Evolutionary conservation across 2,329 filamentous ascomycete species (phyloP), one percentile per base, ranked within the genome.

Genomic region (Madurella mycetomatis): DNA sequence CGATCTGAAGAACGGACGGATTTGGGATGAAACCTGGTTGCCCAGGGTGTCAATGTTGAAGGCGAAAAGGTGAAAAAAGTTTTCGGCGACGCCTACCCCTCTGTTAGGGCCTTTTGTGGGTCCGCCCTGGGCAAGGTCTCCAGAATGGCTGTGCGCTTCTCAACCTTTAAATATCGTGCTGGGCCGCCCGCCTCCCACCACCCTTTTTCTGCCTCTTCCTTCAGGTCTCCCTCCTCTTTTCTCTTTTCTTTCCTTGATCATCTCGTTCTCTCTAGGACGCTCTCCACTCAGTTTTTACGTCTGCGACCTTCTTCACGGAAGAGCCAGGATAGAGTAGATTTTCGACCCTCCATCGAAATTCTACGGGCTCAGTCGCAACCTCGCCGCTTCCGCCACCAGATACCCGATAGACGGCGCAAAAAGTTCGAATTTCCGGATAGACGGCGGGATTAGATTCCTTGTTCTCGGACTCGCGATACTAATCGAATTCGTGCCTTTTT

Each of bases 231-330:
- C 60, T 65, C 65, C 64, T 61, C 59, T 63, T 66, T 65, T 67
- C 62, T 66, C 60, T 62, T 64, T 65, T 65, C 60, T 60, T 69
- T 62, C 55, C 55, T 53, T 11, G 69, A 60, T 57, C 74, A 69
- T 69, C 54, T 73, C 70, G 65, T 73, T 72, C 69, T 72, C 49
- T 49, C 67, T 67, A 65, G 74, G 70, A 73, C 74, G 69, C 72
- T 69, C 70, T 69, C 66, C 65, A 62, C 60, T 65, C 65, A 63
- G 66, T 70, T 65, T 64, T 60, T 63, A 58, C 56, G 62, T 63
- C 60, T 59, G 54, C 49, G 59, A 59, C 58, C 60, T 63, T 7
- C 57, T 61, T 51, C 51, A 9, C 60, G 65, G 64, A 62, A 68
- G 66, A 63, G 68, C 67, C 68, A 66, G 65, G 60, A 70, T 71